Evolutionary conservation across 2,329 filamentous ascomycete genomes (phyloP).

Genomic region (Fusarium sp.): DNA sequence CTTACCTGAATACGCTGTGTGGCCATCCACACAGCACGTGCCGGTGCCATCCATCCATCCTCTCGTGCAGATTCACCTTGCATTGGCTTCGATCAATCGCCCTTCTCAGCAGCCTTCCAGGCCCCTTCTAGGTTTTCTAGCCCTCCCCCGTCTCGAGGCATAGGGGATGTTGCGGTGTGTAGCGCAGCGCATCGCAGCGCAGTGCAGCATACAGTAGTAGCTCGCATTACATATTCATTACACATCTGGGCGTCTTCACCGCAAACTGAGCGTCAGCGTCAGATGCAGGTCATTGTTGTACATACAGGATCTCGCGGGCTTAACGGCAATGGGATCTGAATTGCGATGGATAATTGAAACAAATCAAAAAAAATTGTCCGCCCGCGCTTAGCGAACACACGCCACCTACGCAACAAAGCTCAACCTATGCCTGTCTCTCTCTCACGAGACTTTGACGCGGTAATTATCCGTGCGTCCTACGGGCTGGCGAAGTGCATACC

Average conservation of each 20-base stretch:
- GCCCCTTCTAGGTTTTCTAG: conserved; percentile 40
- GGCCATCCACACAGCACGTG: conserved; percentile 24
- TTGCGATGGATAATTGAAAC: conserved; percentile 7
- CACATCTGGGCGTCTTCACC: background rate
- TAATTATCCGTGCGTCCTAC: background rate
- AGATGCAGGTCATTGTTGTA: conserved; percentile 10
- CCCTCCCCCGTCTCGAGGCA: too few species aligned
- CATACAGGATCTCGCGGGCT: background rate
- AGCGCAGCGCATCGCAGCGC: background rate
- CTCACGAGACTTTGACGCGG: background rate
- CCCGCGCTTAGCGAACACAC: background rate
- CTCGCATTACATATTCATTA: too few species aligned
- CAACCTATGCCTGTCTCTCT: background rate
- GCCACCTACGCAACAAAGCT: conserved; percentile 14
- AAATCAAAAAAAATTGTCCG: background rate
- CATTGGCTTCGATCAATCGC: conserved; percentile 38
- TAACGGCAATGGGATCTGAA: background rate
- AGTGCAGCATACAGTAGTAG: background rate
- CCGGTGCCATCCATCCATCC: conserved; percentile 20
- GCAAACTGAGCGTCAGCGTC: conserved; percentile 1
- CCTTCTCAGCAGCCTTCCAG: conserved; percentile 20
- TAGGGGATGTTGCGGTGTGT: conserved; percentile 32
- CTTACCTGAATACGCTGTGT: background rate
- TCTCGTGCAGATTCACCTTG: conserved; percentile 32
- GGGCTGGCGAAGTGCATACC: conserved; percentile 26